phyloP scores from a whole-genome alignment of 306 rosid genomes.

The Cucumis cinereus region DNA sequence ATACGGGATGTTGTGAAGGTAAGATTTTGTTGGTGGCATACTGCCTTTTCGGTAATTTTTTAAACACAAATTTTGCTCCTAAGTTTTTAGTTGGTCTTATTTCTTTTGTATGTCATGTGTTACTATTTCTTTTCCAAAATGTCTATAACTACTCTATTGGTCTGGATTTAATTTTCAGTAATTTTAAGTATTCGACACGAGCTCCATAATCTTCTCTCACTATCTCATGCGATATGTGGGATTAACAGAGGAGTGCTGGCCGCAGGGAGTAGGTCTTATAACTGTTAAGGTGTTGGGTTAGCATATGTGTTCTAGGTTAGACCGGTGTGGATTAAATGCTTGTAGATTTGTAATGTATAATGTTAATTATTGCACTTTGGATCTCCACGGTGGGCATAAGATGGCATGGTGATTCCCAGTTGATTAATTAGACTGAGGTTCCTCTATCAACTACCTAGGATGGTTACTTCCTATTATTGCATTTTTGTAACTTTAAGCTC shows the following conservation, averaged over 20 bases:
- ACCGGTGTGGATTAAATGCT: background rate
- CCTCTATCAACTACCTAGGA: background rate
- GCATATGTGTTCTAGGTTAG: background rate
- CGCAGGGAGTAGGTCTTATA: background rate
- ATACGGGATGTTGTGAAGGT: conserved; percentile 83
- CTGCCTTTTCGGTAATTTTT: background rate
- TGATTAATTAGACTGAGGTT: background rate
- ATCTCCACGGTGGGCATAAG: background rate
- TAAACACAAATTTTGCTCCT: background rate
- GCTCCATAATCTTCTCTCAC: background rate
- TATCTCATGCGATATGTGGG: background rate
- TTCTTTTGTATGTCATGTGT: background rate
- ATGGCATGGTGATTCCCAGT: background rate
- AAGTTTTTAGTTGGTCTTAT: background rate
- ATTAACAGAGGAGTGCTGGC: background rate
- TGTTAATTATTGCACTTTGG: background rate
- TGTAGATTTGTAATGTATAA: background rate
- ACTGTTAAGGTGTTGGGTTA: background rate
- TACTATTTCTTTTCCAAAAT: background rate
- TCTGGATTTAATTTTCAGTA: background rate
- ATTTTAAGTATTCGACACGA: background rate
- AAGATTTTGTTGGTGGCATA: conserved; percentile 10
- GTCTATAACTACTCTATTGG: background rate
- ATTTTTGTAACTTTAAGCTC: background rate
- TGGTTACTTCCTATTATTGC: background rate